phyloP scores from a whole-genome alignment of 164 flowering plant genomes.

The Umbellularia californica region DNA sequence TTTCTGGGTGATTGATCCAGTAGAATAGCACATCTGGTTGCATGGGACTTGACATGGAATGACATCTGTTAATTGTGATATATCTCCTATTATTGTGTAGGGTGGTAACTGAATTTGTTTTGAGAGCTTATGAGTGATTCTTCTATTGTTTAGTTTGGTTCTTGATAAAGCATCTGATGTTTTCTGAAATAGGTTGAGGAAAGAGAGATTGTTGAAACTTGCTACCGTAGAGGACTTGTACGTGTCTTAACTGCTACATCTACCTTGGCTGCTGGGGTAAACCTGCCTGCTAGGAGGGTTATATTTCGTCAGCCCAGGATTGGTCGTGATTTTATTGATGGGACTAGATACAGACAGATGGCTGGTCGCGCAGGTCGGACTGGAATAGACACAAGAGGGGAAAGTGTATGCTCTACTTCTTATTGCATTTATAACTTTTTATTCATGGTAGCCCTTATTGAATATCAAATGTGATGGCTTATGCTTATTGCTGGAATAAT shows the following conservation, averaged over 20 bases:
- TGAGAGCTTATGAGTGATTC: not conserved
- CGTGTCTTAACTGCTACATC: slow-evolving; percentile 95
- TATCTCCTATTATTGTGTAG: not conserved
- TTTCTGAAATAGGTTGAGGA: slow-evolving; percentile 71
- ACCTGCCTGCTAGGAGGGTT: slow-evolving; percentile 94
- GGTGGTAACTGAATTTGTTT: not conserved
- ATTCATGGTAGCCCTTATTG: not conserved
- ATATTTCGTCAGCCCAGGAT: slow-evolving; percentile 94
- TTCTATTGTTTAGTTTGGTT: not conserved
- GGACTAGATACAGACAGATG: slow-evolving; percentile 92
- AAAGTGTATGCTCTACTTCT: slow-evolving; percentile 68
- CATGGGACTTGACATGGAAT: too few species aligned
- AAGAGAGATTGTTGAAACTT: slow-evolving; percentile 88
- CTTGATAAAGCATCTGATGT: not conserved
- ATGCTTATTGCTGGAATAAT: not conserved
- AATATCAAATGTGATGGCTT: not conserved
- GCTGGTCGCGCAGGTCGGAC: slow-evolving; percentile 99
- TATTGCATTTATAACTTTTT: not conserved
- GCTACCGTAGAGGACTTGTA: slow-evolving; percentile 87
- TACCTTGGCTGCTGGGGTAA: slow-evolving; percentile 97
- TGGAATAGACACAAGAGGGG: slow-evolving; percentile 96
- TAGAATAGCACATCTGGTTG: not conserved
- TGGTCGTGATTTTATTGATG: slow-evolving; percentile 96
- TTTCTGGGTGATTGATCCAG: not conserved
- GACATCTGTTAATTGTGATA: too few species aligned